These are phyloP conservation scores for Pseudogymnoascus sp. DNA, from an alignment of 2,329 filamentous ascomycete genomes.

Conservation along the genomic window DNA sequence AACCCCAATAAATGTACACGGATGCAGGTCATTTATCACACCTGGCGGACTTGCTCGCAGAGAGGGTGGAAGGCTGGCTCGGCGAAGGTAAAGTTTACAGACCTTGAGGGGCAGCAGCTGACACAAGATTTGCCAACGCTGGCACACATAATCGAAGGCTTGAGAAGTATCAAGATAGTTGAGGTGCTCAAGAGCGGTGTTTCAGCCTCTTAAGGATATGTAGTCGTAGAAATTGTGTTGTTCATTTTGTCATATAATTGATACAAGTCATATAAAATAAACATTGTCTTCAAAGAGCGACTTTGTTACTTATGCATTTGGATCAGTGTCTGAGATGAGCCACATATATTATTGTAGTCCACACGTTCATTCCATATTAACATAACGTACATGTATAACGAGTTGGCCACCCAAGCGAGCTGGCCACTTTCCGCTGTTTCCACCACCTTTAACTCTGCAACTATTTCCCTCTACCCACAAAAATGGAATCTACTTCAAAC, in stretches of 20 bases:
- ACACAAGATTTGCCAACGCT: constrained; percentile 16
- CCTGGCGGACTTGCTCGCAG: too few relatives aligned
- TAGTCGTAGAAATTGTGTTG: neutral
- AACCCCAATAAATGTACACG: neutral
- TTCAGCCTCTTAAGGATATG: neutral
- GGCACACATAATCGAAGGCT: constrained; percentile 14
- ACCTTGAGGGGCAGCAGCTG: constrained; percentile 12
- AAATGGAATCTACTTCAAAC: too few relatives aligned
- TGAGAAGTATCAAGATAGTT: constrained; percentile 14
- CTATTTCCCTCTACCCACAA: too few relatives aligned
- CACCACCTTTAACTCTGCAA: too few relatives aligned
- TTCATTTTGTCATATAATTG: neutral
- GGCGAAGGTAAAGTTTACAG: constrained; percentile 14
- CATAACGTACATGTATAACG: too few relatives aligned
- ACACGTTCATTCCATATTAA: too few relatives aligned
- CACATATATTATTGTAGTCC: too few relatives aligned
- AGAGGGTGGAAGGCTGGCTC: constrained; percentile 14
- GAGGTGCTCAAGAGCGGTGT: constrained; percentile 13
- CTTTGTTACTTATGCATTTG: too few relatives aligned
- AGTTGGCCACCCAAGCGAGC: too few relatives aligned
- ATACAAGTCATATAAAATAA: too few relatives aligned
- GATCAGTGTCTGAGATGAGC: neutral
- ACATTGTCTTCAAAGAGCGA: too few relatives aligned
- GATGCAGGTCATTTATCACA: neutral
- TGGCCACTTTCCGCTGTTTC: too few relatives aligned